Percentiles rank a stretch among this genome's conserved stretches.
These are phyloP conservation scores for Debaryomyces nepalensis DNA, from an alignment of 1,139 yeast genomes.

Conservation along the genomic window DNA sequence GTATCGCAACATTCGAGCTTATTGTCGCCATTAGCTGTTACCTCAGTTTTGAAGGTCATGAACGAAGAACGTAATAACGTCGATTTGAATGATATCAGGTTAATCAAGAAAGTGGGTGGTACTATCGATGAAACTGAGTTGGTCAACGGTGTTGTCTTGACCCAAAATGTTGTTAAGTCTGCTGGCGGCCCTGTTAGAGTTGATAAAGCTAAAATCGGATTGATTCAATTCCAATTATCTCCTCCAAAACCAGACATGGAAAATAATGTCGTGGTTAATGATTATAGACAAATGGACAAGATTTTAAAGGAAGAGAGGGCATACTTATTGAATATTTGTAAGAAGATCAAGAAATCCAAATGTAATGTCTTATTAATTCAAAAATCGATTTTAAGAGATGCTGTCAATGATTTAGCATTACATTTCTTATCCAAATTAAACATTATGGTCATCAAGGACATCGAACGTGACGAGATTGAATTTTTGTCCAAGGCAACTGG, in stretches of 20 bases:
- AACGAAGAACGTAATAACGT: conserved; percentile 61
- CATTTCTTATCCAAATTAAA: conserved; percentile 92
- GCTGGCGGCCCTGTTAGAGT: conserved; percentile 97
- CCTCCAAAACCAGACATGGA: conserved; percentile 99
- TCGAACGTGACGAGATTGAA: conserved; percentile 96
- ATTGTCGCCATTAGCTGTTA: conserved; percentile 93
- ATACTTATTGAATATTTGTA: conserved; percentile 89
- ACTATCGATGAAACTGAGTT: conserved; percentile 96
- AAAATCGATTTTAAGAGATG: conserved; percentile 93
- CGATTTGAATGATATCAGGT: conserved; percentile 84
- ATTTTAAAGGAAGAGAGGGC: conserved; percentile 97
- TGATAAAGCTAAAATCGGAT: conserved; percentile 91
- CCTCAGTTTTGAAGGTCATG: conserved; percentile 82
- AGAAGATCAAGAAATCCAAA: conserved; percentile 93
- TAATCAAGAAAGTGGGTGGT: conserved; percentile 94
- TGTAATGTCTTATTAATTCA: conserved; percentile 94
- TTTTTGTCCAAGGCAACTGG: conserved; percentile 90
- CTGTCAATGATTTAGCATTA: conserved; percentile 93
- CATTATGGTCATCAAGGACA: conserved; percentile 92
- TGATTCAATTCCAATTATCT: conserved; percentile 93
- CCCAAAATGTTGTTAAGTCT: conserved; percentile 84
- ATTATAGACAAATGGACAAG: conserved; percentile 98
- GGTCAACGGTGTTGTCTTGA: conserved; percentile 90
- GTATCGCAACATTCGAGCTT: conserved; percentile 88
- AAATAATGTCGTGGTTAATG: conserved; percentile 94